A percentile compares a stretch with the other conserved stretches of the same genome.
phyloP scores from a whole-genome alignment of 371 early-diverging fungal species.

The Mucor piriformis region DNA sequence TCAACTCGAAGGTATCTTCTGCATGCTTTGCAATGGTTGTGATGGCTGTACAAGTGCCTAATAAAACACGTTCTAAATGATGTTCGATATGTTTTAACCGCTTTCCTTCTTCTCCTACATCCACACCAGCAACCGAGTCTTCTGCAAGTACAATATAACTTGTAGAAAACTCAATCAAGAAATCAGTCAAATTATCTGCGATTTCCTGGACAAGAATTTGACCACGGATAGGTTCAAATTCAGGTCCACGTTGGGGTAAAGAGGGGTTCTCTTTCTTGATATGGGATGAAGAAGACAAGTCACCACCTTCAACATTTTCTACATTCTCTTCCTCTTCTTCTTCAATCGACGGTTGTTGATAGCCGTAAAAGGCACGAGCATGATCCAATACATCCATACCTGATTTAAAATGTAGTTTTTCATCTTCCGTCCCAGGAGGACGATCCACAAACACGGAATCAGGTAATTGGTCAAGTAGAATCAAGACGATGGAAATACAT shows the following conservation, averaged over 20 bases:
- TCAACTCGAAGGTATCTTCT: slow-evolving; percentile 24
- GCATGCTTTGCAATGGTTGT: slow-evolving; percentile 23
- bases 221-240: slow-evolving; percentile 43
- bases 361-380: slow-evolving; percentile 43
- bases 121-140: slow-evolving; percentile 29
- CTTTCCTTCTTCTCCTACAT: slow-evolving; percentile 47
- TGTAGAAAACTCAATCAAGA: slow-evolving; percentile 35
- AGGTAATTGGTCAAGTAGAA: slow-evolving; percentile 37
- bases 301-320: slow-evolving; percentile 40
- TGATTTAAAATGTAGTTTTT: slow-evolving; percentile 24
- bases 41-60: slow-evolving; percentile 30
- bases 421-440: not conserved
- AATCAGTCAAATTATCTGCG: slow-evolving; percentile 26
- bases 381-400: slow-evolving; percentile 42
- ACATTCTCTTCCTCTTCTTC: slow-evolving; percentile 4
- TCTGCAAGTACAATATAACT: slow-evolving; percentile 37
- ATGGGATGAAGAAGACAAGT: slow-evolving; percentile 27
- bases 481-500: slow-evolving; percentile 33
- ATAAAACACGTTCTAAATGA: slow-evolving; percentile 38
- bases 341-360: not conserved
- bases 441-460: slow-evolving; percentile 36
- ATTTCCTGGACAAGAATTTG: slow-evolving; percentile 38
- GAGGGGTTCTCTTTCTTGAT: slow-evolving; percentile 4
- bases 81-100: slow-evolving; percentile 36
- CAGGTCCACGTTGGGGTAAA: slow-evolving; percentile 24